phyloP scores from a whole-genome alignment of 768 basidiomycete species.

The Termitomyces sp. region DNA sequence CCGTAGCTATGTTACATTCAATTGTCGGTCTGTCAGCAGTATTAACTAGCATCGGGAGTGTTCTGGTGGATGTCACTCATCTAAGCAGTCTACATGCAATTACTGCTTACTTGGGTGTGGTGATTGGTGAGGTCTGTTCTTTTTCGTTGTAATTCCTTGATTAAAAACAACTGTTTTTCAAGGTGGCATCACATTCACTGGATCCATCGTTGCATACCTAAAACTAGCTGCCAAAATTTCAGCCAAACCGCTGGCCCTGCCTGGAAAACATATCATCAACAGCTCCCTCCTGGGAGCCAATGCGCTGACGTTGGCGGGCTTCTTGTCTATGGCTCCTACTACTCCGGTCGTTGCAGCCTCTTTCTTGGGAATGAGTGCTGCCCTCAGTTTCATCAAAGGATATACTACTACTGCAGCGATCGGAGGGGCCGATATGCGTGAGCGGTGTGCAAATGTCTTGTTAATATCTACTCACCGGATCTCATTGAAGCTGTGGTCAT shows the following conservation, averaged over 20 bases:
- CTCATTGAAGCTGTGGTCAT: constrained; percentile 70
- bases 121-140: constrained; percentile 53
- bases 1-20: constrained; percentile 71
- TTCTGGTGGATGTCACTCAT: constrained; percentile 65
- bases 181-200: constrained; percentile 86
- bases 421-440: constrained; percentile 92
- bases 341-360: constrained; percentile 73
- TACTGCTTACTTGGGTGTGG: constrained; percentile 80
- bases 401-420: constrained; percentile 89
- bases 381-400: constrained; percentile 80
- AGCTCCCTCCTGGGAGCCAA: constrained; percentile 67
- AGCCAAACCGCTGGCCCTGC: constrained; percentile 64
- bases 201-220: constrained; percentile 84
- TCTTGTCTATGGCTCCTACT: constrained; percentile 62
- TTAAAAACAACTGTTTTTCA: constrained; percentile 4
- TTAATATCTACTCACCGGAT: not conserved
- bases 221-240: constrained; percentile 82
- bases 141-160: not conserved
- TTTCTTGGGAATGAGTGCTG: constrained; percentile 66
- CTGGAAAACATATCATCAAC: constrained; percentile 77
- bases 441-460: constrained; percentile 21
- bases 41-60: constrained; percentile 78
- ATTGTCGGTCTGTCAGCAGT: constrained; percentile 90
- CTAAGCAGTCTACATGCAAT: constrained; percentile 69
- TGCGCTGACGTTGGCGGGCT: constrained; percentile 67